Evolutionary conservation across 2,329 filamentous ascomycete species (phyloP), one percentile per base, ranked within the genome.

Genomic region (Capronia coronata): DNA sequence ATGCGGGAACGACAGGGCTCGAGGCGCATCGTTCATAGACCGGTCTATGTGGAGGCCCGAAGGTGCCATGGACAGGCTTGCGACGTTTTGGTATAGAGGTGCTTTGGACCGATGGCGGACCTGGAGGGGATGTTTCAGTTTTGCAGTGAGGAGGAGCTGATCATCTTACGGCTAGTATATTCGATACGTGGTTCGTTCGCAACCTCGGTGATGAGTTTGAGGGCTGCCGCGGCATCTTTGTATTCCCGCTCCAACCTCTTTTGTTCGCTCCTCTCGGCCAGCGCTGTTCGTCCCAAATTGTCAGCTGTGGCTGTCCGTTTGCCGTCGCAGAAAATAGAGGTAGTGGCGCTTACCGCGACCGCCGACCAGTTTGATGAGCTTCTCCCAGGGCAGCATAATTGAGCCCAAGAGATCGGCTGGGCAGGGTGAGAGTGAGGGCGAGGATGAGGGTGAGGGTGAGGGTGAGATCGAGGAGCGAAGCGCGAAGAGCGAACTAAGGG

Each of bases 201-300:
- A 14, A 57, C 52, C 37, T 46, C 52, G n/a, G 40, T 49, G 25
- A 54, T 19, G n/a, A 40, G 42, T 25, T 51, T 56, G 49, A 51
- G 51, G 11, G 42, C 19, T 22, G 43, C 40, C 46, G 39, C 50
- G 7, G 42, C 48, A 22, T 46, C 40, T 46, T 54, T 43, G 41
- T 55, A 53, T 29, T 51, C 35, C 22, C 45, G 41, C 21, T 57
- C 55, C n/a, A 57, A 46, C 7, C 39, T 38, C 35, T 46, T 47
- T 41, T 40, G 14, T 32, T 57, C 51, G 34, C 45, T 54, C 34
- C 39, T 46, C 21, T 55, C 52, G 13, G 55, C 49, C n/a, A 45
- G 19, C 11, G 19, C 52, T 54, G 22, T 30, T 19, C 14, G 38
- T 10, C n/a, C 19, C 13, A 10, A 19, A 5, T n/a, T n/a, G 19